Evolutionary conservation across 352 stramenopile genomes (phyloP), one percentile per base, ranked within the genome.

Genomic region (Pseudoperonospora humuli): DNA sequence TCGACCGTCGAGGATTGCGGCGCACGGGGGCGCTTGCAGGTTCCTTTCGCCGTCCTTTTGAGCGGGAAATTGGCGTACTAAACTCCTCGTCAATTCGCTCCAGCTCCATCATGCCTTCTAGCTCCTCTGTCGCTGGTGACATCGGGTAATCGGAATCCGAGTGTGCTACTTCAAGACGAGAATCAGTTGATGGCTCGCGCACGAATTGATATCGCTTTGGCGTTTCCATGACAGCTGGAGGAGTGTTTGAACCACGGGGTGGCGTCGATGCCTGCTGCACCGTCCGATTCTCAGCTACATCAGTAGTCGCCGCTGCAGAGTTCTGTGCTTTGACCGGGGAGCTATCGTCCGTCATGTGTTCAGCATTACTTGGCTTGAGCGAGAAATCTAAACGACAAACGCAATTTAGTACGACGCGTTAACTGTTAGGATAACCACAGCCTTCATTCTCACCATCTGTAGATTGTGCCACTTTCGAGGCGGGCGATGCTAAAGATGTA

Each of bases 1-100:
- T 57, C 5, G 71, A 76, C 31, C 79, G 76, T 31, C 75, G 65
- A 21, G 79, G 79, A 45, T 92, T 92, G 45, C 79, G 76, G 43
- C 79, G 79, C 29, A 81, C 70, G 0, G 79, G 75, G 10, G 63
- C 64, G 39, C 64, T 83, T 9, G 43, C 61, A n/a, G 70, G 56
- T 46, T 86, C 72, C 54, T 75, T 86, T 39, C 67, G 53, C n/a
- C 65, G 66, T 7, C 49, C 63, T 27, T 58, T 66, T 41, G 67
- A 75, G 24, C 71, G 53, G 3, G 54, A 73, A 25, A 82, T 68
- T 13, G 73, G 73, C 38, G 77, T 87, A 57, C 71, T 85, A 60
- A 89, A 89, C 54, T 89, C 77, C 43, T 89, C 77, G 49, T 89
- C 77, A 39, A 89, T 83, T 39, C 70, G 62, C 43, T 89, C 77